These are phyloP conservation scores for Globisporangium parvum DNA, from an alignment of 352 stramenopile species.

Conservation along the genomic window DNA sequence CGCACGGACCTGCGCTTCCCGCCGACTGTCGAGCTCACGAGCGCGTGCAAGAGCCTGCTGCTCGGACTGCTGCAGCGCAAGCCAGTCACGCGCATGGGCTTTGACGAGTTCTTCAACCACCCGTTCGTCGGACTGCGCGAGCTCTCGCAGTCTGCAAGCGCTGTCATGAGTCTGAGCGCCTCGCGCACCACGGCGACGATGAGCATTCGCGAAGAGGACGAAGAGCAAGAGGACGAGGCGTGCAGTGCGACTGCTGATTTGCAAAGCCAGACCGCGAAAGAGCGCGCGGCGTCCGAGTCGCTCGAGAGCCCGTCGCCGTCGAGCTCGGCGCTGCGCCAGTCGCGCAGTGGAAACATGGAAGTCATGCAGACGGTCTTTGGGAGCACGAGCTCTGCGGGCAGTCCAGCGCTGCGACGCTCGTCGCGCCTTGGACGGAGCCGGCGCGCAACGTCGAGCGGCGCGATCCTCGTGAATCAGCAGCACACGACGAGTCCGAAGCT, in stretches of 20 bases:
- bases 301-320: constrained; percentile 17
- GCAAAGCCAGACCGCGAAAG: constrained; percentile 10
- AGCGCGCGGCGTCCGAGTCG: constrained; percentile 30
- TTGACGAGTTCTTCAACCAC: constrained; percentile 88
- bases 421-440: constrained; percentile 47
- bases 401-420: constrained; percentile 38
- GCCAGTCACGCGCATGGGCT: constrained; percentile 79
- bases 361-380: constrained; percentile 62
- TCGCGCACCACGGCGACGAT: constrained; percentile 19
- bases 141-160: constrained; percentile 7
- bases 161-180: constrained; percentile 14
- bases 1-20: constrained; percentile 86
- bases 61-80: constrained; percentile 81
- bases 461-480: constrained; percentile 22
- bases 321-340: constrained; percentile 32
- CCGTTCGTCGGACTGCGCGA: constrained; percentile 43
- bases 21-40: constrained; percentile 67
- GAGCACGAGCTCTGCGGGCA: constrained; percentile 38
- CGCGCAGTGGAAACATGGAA: constrained; percentile 56
- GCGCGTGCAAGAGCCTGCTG: constrained; percentile 76
- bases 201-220: constrained; percentile 61
- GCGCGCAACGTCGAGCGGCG: constrained; percentile 46
- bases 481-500: constrained; percentile 38
- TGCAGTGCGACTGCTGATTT: not conserved
- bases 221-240: constrained; percentile 33